A percentile compares a stretch with the other conserved stretches of the same genome.
Conservation (phyloP, 345 rosid species). For the Gossypioides kirkii region DNA sequence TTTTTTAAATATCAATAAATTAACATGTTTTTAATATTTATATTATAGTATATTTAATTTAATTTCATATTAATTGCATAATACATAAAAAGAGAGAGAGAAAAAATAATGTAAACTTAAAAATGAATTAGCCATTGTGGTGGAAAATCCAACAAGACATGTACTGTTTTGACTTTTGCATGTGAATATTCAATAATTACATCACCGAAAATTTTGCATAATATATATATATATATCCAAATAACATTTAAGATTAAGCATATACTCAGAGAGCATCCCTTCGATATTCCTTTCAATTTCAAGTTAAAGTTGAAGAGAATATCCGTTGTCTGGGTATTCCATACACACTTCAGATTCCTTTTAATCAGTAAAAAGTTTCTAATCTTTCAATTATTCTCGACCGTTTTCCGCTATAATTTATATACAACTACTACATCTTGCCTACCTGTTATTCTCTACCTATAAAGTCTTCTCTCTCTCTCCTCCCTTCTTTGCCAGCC, state of each 20-base stretch:
- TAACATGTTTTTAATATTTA: too few relatives aligned
- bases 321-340: slow-evolving; percentile 9
- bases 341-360: slow-evolving; percentile 18
- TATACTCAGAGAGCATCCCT: slow-evolving; percentile 6
- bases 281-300: slow-evolving; percentile 1
- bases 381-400: too few relatives aligned
- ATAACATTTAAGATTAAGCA: neutral
- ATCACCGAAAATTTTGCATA: neutral
- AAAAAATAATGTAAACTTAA: too few relatives aligned
- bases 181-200: too few relatives aligned
- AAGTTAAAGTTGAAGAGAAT: slow-evolving; percentile 16
- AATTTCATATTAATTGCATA: too few relatives aligned
- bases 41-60: too few relatives aligned
- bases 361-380: neutral
- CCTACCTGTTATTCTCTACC: slow-evolving; percentile 41
- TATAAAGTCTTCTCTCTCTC: slow-evolving; percentile 34
- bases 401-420: slow-evolving; percentile 6
- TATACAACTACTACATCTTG: slow-evolving; percentile 15
- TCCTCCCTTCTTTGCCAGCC: slow-evolving; percentile 18
- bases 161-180: too few relatives aligned
- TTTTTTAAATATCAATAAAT: too few relatives aligned
- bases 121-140: too few relatives aligned
- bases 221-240: neutral
- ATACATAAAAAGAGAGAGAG: too few relatives aligned
- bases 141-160: too few relatives aligned